Evolutionary conservation across 2,329 filamentous ascomycete genomes (phyloP).

Genomic region (Sarocladiaceae sp.): DNA sequence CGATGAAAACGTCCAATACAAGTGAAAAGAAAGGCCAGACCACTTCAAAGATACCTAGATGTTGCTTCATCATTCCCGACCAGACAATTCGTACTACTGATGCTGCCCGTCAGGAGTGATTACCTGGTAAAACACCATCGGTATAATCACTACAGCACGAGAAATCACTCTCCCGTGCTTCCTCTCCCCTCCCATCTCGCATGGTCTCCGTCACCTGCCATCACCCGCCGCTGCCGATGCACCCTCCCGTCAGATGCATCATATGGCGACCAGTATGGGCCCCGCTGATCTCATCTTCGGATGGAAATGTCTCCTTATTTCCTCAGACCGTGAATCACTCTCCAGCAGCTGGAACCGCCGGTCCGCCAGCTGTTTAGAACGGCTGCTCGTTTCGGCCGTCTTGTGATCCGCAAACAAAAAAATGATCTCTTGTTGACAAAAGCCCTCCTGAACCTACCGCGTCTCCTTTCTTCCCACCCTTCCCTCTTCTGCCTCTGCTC

Average conservation of each 20-base stretch:
- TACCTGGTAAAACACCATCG: neutral
- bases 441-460: too few species aligned
- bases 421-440: conserved; percentile 1
- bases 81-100: too few species aligned
- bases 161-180: neutral
- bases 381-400: neutral
- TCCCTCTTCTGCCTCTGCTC: conserved; percentile 7
- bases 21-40: too few species aligned
- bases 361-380: neutral
- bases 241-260: neutral
- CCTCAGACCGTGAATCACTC: conserved; percentile 5
- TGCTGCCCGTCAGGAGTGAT: too few species aligned
- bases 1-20: too few species aligned
- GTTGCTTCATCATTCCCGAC: too few species aligned
- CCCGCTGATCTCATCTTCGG: neutral
- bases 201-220: neutral
- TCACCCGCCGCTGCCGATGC: neutral
- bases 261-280: neutral
- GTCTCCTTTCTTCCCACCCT: neutral
- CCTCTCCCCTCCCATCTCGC: neutral
- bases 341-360: neutral
- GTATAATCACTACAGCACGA: too few species aligned
- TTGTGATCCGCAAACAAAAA: conserved; percentile 9
- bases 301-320: conserved; percentile 3
- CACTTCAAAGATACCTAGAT: too few species aligned